phyloP scores from a whole-genome alignment of 176 grass and related monocot genomes.

The Triticum monococcum region DNA sequence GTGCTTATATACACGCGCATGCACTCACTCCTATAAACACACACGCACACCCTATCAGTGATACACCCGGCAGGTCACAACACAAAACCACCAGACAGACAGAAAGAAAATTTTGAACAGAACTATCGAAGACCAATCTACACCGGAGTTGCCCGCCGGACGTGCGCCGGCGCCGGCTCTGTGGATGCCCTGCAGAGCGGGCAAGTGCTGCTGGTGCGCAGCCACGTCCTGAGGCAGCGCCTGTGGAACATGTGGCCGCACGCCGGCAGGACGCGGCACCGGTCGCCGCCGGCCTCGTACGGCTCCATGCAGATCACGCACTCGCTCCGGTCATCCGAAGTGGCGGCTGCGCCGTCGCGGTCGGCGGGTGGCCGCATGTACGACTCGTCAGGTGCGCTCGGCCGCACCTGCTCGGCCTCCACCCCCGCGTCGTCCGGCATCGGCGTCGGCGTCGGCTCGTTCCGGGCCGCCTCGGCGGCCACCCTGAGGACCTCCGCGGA shows the following conservation, averaged over 20 bases:
- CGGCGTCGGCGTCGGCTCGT: too few relatives aligned
- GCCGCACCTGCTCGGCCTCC: too few relatives aligned
- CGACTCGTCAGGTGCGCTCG: not conserved
- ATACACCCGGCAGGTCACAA: not conserved
- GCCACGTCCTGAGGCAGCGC: not conserved
- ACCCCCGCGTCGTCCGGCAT: too few relatives aligned
- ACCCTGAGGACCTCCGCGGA: not conserved
- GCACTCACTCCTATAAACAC: too few relatives aligned
- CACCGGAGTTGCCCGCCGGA: not conserved
- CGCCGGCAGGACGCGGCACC: not conserved
- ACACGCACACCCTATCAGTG: too few relatives aligned
- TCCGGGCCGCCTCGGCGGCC: not conserved
- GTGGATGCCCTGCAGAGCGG: not conserved
- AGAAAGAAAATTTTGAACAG: too few relatives aligned
- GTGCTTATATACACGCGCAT: too few relatives aligned
- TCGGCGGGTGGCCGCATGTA: not conserved
- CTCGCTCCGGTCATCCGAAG: not conserved
- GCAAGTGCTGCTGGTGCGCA: not conserved
- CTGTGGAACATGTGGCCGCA: constrained; percentile 7
- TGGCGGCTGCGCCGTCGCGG: not conserved
- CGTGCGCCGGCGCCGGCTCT: not conserved
- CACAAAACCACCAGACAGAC: not conserved
- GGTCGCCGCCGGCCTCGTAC: constrained; percentile 1
- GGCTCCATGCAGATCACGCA: constrained; percentile 13
- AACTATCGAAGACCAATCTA: not conserved